Percentiles rank a stretch among this genome's conserved stretches.
These are phyloP conservation scores for Leptoxyphium fumago DNA, from an alignment of 2,329 filamentous ascomycete species.

Conservation along the genomic window DNA sequence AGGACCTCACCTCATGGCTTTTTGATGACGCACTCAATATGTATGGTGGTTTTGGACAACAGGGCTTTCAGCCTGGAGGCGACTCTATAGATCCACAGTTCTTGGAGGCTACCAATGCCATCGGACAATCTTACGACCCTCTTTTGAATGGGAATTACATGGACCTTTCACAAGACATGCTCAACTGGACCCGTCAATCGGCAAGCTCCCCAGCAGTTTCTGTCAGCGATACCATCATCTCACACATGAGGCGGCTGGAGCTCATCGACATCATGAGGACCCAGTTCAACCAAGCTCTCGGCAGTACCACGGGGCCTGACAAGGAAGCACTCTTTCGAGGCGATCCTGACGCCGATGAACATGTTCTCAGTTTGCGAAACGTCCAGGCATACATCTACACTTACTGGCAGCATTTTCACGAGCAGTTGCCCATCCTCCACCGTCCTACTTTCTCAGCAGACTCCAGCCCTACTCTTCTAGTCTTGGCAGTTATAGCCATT, in stretches of 20 bases:
- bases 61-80: background rate
- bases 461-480: conserved; percentile 60
- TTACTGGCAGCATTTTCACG: conserved; percentile 83
- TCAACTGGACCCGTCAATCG: background rate
- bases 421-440: conserved; percentile 79
- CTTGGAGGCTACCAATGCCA: background rate
- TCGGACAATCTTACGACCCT: background rate
- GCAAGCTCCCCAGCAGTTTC: background rate
- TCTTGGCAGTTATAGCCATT: conserved; percentile 77
- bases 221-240: background rate
- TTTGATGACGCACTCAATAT: background rate
- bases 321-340: conserved; percentile 65
- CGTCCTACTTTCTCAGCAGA: conserved; percentile 79
- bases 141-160: background rate
- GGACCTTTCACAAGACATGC: background rate
- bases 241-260: background rate
- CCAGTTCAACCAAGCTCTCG: background rate
- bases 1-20: background rate
- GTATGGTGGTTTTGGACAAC: background rate
- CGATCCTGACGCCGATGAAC: conserved; percentile 45
- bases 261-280: background rate
- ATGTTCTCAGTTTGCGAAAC: conserved; percentile 66
- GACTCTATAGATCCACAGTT: background rate
- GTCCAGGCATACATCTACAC: conserved; percentile 85
- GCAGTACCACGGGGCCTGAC: conserved; percentile 15